Conservation (phyloP, 2,329 filamentous ascomycete species). For the Sphaerulina musiva region DNA sequence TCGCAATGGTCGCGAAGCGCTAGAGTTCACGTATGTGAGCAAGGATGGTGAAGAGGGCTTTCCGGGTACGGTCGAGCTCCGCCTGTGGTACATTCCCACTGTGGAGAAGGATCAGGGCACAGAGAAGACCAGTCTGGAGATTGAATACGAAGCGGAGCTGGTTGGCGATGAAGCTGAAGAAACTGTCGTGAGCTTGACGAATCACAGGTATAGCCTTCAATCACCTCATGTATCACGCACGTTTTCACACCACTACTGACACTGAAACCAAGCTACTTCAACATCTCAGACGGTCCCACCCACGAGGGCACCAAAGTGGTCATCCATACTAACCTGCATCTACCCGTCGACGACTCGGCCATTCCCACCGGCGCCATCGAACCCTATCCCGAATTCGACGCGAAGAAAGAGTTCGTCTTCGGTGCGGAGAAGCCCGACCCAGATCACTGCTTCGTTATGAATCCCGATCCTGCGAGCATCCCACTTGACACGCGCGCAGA, state of each 20-base stretch:
- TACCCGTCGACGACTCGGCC: constrained; percentile 64
- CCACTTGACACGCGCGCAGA: constrained; percentile 47
- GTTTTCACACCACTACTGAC: background rate
- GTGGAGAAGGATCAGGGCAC: constrained; percentile 56
- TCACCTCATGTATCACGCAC: background rate
- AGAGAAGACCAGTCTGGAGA: constrained; percentile 65
- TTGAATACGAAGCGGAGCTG: constrained; percentile 85
- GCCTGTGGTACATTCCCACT: constrained; percentile 70
- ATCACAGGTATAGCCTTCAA: constrained; percentile 63
- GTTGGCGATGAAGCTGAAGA: constrained; percentile 69
- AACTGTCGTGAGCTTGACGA: constrained; percentile 87
- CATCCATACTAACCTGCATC: constrained; percentile 56
- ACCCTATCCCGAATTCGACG: constrained; percentile 58
- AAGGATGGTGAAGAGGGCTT: constrained; percentile 82
- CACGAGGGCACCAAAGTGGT: constrained; percentile 57
- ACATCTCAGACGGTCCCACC: constrained; percentile 54
- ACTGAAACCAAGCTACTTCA: constrained; percentile 53
- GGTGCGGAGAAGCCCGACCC: constrained; percentile 66
- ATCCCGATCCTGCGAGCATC: constrained; percentile 51
- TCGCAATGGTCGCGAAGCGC: constrained; percentile 43
- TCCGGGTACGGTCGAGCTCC: constrained; percentile 74
- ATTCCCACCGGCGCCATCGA: constrained; percentile 68
- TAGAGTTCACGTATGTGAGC: constrained; percentile 53
- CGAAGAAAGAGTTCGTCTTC: constrained; percentile 64
- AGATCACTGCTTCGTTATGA: constrained; percentile 84